Conservation (phyloP, 1,284 basidiomycete genomes). For the Retiboletus flavoniger region DNA sequence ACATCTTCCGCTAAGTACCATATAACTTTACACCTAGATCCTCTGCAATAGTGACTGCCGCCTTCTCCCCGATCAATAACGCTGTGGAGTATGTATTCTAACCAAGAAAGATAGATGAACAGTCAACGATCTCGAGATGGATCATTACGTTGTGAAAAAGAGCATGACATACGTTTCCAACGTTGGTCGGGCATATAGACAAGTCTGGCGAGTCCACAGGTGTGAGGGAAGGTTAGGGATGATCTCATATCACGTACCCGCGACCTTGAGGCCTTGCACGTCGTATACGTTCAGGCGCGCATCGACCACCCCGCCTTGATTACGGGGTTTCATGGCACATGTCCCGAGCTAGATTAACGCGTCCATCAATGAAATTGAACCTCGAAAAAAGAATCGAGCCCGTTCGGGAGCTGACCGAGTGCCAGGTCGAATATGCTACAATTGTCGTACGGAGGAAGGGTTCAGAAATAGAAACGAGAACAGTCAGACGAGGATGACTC, state of each 20-base stretch:
- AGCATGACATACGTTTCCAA: conserved; percentile 27
- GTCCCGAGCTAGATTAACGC: conserved; percentile 25
- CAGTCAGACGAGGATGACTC: conserved; percentile 1
- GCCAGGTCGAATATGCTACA: conserved; percentile 50
- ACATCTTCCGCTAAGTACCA: no score
- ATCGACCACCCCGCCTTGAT: conserved; percentile 32
- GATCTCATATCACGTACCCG: conserved; percentile 18
- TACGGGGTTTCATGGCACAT: conserved; percentile 27
- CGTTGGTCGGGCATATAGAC: conserved; percentile 33
- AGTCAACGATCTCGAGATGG: neutral
- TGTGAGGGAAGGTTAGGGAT: no score
- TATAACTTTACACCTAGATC: conserved; percentile 19
- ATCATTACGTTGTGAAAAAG: neutral
- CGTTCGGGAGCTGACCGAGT: conserved; percentile 44
- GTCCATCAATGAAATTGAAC: neutral
- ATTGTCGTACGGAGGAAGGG: neutral
- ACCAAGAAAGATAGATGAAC: neutral
- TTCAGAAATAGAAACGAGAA: neutral
- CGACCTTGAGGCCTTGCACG: conserved; percentile 31
- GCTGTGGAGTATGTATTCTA: conserved; percentile 35
- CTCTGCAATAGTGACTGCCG: conserved; percentile 28
- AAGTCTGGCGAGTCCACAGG: conserved; percentile 21
- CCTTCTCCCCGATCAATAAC: conserved; percentile 33
- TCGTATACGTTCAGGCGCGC: conserved; percentile 31
- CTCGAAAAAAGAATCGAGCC: neutral